A percentile compares a stretch with the other conserved stretches of the same genome.
phyloP scores from a whole-genome alignment of 2,329 filamentous ascomycete genomes.

The Fusarium domesticum region DNA sequence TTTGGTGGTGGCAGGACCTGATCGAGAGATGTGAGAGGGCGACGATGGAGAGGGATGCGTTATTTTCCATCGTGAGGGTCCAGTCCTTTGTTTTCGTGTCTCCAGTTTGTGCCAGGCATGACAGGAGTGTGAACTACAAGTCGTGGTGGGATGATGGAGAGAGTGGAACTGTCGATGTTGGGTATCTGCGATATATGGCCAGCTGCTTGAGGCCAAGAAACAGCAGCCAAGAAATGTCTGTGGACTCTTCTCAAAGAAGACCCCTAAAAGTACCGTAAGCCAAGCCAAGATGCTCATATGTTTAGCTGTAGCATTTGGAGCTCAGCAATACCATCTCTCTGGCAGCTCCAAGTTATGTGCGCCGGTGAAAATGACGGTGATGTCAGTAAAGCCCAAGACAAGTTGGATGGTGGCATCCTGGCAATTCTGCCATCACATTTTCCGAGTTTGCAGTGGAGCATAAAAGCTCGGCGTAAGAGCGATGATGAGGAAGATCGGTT shows the following conservation, averaged over 20 bases:
- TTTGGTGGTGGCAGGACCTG: too few relatives aligned
- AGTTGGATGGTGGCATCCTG: conserved; percentile 13
- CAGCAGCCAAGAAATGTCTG: too few relatives aligned
- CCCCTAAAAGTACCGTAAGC: too few relatives aligned
- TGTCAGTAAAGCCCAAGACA: too few relatives aligned
- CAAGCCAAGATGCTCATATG: too few relatives aligned
- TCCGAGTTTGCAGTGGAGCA: conserved; percentile 8
- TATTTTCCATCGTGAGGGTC: conserved; percentile 31
- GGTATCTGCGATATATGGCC: too few relatives aligned
- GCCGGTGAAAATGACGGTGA: too few relatives aligned
- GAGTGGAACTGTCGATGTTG: conserved; percentile 14
- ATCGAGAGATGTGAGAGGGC: conserved; percentile 14
- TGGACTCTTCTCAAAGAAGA: too few relatives aligned
- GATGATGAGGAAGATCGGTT: not conserved
- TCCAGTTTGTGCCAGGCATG: conserved; percentile 21
- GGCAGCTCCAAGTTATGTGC: conserved; percentile 6
- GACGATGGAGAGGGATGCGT: conserved; percentile 28
- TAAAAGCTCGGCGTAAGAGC: not conserved
- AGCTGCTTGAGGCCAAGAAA: conserved; percentile 3
- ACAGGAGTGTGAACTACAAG: conserved; percentile 5
- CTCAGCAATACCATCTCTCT: too few relatives aligned
- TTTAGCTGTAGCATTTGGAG: too few relatives aligned
- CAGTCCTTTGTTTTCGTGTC: conserved; percentile 29
- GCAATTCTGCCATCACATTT: conserved; percentile 10
- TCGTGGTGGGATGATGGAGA: conserved; percentile 12